Evolutionary conservation across 2,329 filamentous ascomycete species (phyloP), one percentile per base, ranked within the genome.

Genomic region (Cladophialophora chaetospira): DNA sequence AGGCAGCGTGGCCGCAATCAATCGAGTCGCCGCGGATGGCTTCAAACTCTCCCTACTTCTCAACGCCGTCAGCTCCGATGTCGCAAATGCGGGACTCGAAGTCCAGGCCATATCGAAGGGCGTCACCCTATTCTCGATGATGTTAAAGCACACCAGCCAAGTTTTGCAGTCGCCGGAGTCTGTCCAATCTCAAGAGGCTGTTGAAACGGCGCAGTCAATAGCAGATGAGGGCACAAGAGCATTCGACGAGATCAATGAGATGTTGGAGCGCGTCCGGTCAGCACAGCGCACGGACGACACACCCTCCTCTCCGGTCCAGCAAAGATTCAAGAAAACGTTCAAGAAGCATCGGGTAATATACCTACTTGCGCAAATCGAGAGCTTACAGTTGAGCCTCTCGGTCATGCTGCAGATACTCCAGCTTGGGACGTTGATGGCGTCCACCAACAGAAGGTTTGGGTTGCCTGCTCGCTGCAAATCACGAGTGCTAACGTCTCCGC

Each of bases 101-200:
- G 72, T 75, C 42, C 72, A 75, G 53, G 71, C 67, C 57, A 75
- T 76, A 47, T 72, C 73, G 10, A 75, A 73, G 54, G 68, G 69
- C 10, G 67, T 76, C 13, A 73, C 74, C 13, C 67, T 75, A 5
- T 76, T 74, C 49, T 69, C 73, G 4, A 63, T 71, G 44, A 69
- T 68, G 19, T 67, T 76, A 36, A 76, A 76, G 60, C 70, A 74
- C 53, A 66, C 70, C 6, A 69, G 68, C 17, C 67, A 68, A 28
- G 68, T 63, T 5, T 62, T 76, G 15, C 68, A 73, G 44, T 55
- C 63, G 1, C 53, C 62, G 3, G 68, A 69, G 42, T 62, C 70
- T 8, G 65, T 72, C 9, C 68, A 70, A 29, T 70, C 72, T 2
- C 55, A 61, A 47, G 65, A 70, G 50, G 71, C 72, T 9, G 55